Conservation (phyloP, 2,329 filamentous ascomycete genomes). For the Diaporthe sp. region DNA sequence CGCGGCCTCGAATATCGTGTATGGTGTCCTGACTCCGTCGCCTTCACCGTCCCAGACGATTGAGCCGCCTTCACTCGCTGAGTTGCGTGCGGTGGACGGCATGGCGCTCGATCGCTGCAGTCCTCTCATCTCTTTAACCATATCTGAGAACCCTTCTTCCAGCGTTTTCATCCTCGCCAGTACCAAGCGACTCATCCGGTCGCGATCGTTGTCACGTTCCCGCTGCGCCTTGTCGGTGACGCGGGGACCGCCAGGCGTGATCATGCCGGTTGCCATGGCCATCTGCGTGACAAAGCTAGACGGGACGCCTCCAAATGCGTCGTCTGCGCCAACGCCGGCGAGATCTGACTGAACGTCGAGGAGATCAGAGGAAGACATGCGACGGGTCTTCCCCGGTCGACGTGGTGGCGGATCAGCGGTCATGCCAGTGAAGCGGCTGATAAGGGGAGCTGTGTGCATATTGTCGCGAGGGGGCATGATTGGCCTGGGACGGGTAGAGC, state of each 20-base stretch:
- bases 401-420: conserved; percentile 62
- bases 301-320: conserved; percentile 74
- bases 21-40: conserved; percentile 8
- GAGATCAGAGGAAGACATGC: conserved; percentile 76
- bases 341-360: conserved; percentile 74
- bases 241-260: conserved; percentile 63
- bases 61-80: conserved; percentile 50
- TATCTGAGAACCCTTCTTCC: conserved; percentile 90
- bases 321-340: conserved; percentile 70
- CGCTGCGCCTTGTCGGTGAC: conserved; percentile 46
- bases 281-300: conserved; percentile 87
- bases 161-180: conserved; percentile 92
- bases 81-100: conserved; percentile 62
- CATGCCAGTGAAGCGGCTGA: conserved; percentile 61
- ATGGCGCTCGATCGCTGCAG: conserved; percentile 61
- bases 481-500: conserved; percentile 69
- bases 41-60: conserved; percentile 36
- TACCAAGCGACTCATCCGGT: conserved; percentile 84
- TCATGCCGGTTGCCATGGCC: conserved; percentile 76
- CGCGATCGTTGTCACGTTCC: conserved; percentile 61
- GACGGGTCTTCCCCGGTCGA: conserved; percentile 53
- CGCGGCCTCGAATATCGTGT: conserved; percentile 52
- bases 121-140: conserved; percentile 84
- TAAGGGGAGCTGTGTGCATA: conserved; percentile 68
- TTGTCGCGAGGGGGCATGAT: conserved; percentile 65